Conservation (phyloP, 2,329 filamentous ascomycete species). For the Metarhizium humberi region DNA sequence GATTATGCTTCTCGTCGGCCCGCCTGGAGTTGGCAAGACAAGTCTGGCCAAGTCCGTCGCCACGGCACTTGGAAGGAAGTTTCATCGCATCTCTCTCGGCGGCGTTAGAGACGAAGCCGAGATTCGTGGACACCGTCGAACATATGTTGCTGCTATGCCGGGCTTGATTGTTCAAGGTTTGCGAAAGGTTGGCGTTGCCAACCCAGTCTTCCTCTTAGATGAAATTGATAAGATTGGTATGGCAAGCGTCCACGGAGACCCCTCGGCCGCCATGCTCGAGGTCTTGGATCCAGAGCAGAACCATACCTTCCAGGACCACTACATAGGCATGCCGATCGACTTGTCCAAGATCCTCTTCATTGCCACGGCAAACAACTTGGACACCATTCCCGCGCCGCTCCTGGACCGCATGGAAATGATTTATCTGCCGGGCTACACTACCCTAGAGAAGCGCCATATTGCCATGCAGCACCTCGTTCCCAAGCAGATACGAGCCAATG, state of each 20-base stretch:
- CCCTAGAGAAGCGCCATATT: constrained; percentile 92
- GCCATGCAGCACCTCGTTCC: constrained; percentile 88
- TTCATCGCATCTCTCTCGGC: constrained; percentile 92
- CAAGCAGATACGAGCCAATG: constrained; percentile 89
- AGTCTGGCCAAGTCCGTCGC: constrained; percentile 90
- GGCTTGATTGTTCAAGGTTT: constrained; percentile 87
- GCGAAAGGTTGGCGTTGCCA: constrained; percentile 90
- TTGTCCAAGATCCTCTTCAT: constrained; percentile 96
- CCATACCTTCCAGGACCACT: constrained; percentile 88
- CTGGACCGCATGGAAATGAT: constrained; percentile 98
- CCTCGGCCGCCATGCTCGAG: constrained; percentile 94
- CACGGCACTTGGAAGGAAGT: constrained; percentile 84
- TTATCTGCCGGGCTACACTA: constrained; percentile 87
- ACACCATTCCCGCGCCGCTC: constrained; percentile 89
- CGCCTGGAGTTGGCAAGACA: constrained; percentile 92
- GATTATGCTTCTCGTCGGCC: constrained; percentile 85
- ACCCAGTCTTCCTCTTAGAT: constrained; percentile 90
- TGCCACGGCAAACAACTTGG: constrained; percentile 87
- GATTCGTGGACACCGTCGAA: constrained; percentile 87
- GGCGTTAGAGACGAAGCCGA: constrained; percentile 95
- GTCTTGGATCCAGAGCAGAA: constrained; percentile 97
- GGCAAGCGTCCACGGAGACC: constrained; percentile 88
- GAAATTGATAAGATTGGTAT: constrained; percentile 96
- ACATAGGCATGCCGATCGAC: constrained; percentile 91
- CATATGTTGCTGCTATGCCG: constrained; percentile 98